A percentile compares a stretch with the other conserved stretches of the same genome.
Evolutionary conservation across 139 green algal genomes (phyloP).

Genomic region (Picochlorum sp.): DNA sequence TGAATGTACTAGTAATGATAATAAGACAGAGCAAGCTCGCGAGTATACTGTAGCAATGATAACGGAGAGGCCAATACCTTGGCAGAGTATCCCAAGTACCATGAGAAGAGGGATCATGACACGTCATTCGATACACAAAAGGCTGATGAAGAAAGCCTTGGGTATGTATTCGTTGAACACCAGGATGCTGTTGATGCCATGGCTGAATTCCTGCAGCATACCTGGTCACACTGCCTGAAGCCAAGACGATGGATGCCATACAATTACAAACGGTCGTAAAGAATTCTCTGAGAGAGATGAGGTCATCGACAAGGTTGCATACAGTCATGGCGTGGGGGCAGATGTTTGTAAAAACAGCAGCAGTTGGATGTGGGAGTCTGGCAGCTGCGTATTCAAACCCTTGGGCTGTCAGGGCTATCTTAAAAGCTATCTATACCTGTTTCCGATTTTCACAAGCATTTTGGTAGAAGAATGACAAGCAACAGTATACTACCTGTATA

Average conservation of each 20-base stretch:
- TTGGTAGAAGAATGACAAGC: background rate
- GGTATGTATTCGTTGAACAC: slow-evolving; percentile 41
- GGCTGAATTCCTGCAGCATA: slow-evolving; percentile 39
- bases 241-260: slow-evolving; percentile 27
- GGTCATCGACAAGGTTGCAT: slow-evolving; percentile 24
- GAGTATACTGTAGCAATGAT: too few species aligned
- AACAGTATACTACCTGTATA: background rate
- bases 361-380: slow-evolving; percentile 40
- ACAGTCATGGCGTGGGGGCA: slow-evolving; percentile 37
- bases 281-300: slow-evolving; percentile 31
- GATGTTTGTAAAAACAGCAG: slow-evolving; percentile 28
- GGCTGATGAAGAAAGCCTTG: background rate
- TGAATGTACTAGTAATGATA: too few species aligned
- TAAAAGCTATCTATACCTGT: background rate
- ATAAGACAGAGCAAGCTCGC: too few species aligned
- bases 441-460: background rate
- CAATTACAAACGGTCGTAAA: slow-evolving; percentile 39
- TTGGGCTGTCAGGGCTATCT: slow-evolving; percentile 40
- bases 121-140: background rate
- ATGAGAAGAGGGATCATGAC: too few species aligned
- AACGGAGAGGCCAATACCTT: too few species aligned
- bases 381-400: slow-evolving; percentile 43
- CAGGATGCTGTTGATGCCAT: slow-evolving; percentile 43
- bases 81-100: too few species aligned
- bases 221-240: slow-evolving; percentile 37